These are phyloP conservation scores for Lentinula sp. DNA, from an alignment of 768 basidiomycete species.

Conservation along the genomic window DNA sequence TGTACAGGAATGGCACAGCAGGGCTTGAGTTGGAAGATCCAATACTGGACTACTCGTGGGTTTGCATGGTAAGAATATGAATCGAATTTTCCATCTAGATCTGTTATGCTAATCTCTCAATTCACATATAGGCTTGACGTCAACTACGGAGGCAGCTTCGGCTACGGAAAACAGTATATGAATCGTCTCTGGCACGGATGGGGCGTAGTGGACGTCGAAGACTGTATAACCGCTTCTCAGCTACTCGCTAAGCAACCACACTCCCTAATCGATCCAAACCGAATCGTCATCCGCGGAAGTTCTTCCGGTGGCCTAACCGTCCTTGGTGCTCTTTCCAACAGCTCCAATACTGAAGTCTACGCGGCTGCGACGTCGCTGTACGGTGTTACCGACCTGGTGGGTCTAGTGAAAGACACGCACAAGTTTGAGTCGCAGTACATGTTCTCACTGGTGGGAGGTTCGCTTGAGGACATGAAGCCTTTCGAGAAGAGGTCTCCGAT, in stretches of 20 bases:
- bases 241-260: constrained; percentile 38
- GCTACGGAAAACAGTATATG: constrained; percentile 66
- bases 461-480: constrained; percentile 35
- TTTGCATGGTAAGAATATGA: constrained; percentile 54
- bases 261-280: constrained; percentile 54
- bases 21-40: constrained; percentile 44
- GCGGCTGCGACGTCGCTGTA: constrained; percentile 61
- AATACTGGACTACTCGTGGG: constrained; percentile 67
- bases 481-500: constrained; percentile 52
- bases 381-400: constrained; percentile 60
- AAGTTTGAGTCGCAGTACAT: constrained; percentile 47
- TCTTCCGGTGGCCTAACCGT: constrained; percentile 73
- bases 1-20: constrained; percentile 25
- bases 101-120: not conserved
- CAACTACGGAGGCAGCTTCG: constrained; percentile 71
- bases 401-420: constrained; percentile 47
- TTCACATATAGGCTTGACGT: constrained; percentile 53
- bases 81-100: not conserved
- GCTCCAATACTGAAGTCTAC: constrained; percentile 39
- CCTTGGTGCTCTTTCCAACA: constrained; percentile 39
- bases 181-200: constrained; percentile 57
- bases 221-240: constrained; percentile 53
- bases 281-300: constrained; percentile 64
- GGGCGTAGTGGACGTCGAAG: constrained; percentile 71
- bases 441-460: constrained; percentile 47